Conservation (phyloP, 805 yeast species). For the Clavispora vitiphila region DNA sequence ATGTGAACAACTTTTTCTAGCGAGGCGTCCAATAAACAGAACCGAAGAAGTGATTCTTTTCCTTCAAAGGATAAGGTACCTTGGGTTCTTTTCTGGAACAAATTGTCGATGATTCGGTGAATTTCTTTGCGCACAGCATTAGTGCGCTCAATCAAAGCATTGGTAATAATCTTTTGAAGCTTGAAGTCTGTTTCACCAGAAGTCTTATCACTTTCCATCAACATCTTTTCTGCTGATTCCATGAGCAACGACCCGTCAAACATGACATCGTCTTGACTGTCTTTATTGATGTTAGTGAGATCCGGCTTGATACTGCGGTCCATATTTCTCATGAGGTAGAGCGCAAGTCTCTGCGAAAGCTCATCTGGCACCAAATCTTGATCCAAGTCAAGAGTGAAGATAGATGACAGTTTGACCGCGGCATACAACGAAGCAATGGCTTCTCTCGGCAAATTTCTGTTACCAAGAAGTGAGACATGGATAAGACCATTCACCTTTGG, state of each 20-base stretch:
- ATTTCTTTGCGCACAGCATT: slow-evolving; percentile 45
- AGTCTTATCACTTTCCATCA: slow-evolving; percentile 29
- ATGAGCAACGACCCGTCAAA: slow-evolving; percentile 73
- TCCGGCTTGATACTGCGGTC: slow-evolving; percentile 35
- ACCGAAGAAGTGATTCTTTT: slow-evolving; percentile 48
- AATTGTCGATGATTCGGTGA: slow-evolving; percentile 46
- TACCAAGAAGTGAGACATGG: slow-evolving; percentile 53
- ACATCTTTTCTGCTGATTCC: slow-evolving; percentile 64
- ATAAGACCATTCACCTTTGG: slow-evolving; percentile 45
- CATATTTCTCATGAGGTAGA: slow-evolving; percentile 54
- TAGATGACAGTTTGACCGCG: slow-evolving; percentile 44
- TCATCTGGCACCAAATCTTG: slow-evolving; percentile 50
- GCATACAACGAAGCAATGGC: slow-evolving; percentile 48
- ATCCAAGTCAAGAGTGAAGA: slow-evolving; percentile 50
- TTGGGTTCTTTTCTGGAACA: slow-evolving; percentile 41
- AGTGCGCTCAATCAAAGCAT: slow-evolving; percentile 49
- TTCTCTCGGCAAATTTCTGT: slow-evolving; percentile 38
- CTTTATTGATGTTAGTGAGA: slow-evolving; percentile 18
- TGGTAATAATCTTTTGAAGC: slow-evolving; percentile 41
- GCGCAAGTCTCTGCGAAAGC: slow-evolving; percentile 49
- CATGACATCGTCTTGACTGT: slow-evolving; percentile 55
- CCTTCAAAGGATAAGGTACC: slow-evolving; percentile 50
- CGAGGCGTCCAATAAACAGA: slow-evolving; percentile 51
- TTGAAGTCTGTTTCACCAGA: slow-evolving; percentile 28
- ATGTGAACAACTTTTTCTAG: slow-evolving; percentile 48